Conservation (phyloP, 1,139 yeast genomes). For the Suhomyces taliae region DNA sequence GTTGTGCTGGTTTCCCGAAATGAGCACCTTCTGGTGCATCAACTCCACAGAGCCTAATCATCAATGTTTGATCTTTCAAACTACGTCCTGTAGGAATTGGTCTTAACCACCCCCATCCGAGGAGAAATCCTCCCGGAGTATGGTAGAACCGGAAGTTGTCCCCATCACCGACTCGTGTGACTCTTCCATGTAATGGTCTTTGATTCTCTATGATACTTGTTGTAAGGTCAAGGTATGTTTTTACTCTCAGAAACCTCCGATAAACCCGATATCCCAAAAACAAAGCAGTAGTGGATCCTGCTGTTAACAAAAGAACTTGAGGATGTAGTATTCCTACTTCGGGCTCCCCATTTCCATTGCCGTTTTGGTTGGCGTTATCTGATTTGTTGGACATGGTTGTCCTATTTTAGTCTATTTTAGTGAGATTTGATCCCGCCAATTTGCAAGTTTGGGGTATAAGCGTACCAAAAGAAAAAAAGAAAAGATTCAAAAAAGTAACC, state of each 20-base stretch:
- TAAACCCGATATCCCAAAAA: conserved; percentile 36
- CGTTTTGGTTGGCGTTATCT: not conserved
- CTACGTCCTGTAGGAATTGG: conserved; percentile 42
- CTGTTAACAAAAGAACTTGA: conserved; percentile 40
- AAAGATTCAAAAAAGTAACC: no score
- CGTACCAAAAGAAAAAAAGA: not conserved
- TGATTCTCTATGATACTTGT: conserved; percentile 37
- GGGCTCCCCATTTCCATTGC: not conserved
- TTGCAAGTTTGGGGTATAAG: not conserved
- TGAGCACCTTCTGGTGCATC: conserved; percentile 98
- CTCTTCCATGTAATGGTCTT: conserved; percentile 63
- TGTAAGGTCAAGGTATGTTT: conserved; percentile 40
- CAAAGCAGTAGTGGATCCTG: conserved; percentile 35
- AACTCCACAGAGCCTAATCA: conserved; percentile 85
- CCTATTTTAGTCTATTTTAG: not conserved
- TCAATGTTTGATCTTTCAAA: conserved; percentile 57
- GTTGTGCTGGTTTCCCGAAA: conserved; percentile 93
- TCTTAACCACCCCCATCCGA: conserved; percentile 96
- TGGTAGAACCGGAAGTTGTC: conserved; percentile 92
- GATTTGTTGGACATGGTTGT: not conserved
- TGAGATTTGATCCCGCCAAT: not conserved
- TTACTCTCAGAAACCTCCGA: conserved; percentile 33
- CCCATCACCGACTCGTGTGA: conserved; percentile 94
- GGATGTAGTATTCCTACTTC: conserved; percentile 36
- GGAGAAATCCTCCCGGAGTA: conserved; percentile 83